Conservation (phyloP, 805 yeast species). For the Teunomyces barrocoloradensis region DNA sequence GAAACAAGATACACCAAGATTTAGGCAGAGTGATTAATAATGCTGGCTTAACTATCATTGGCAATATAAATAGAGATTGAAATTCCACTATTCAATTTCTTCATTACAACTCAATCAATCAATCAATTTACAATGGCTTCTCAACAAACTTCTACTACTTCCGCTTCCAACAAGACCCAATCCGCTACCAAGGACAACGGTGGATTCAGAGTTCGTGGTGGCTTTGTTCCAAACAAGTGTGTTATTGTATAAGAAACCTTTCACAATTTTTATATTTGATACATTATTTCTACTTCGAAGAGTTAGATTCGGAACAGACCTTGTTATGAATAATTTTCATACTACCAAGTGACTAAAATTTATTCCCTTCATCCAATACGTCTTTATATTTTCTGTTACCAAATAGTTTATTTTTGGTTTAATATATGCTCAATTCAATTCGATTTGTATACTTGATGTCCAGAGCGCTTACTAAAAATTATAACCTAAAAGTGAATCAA, state of each 20-base stretch:
- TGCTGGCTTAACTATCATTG: too few relatives aligned
- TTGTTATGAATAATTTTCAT: too few relatives aligned
- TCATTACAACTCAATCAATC: background rate
- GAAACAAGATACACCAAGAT: background rate
- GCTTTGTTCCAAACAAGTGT: background rate
- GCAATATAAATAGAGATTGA: background rate
- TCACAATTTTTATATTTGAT: background rate
- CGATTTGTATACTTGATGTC: background rate
- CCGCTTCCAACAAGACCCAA: constrained; percentile 2
- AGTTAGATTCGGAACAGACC: too few relatives aligned
- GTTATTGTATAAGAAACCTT: background rate
- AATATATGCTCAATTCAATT: background rate
- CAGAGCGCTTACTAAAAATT: background rate
- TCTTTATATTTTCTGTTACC: background rate
- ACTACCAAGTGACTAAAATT: background rate
- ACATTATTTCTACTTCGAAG: background rate
- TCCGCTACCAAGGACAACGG: constrained; percentile 5
- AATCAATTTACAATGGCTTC: background rate
- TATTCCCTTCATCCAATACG: background rate
- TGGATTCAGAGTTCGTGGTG: background rate
- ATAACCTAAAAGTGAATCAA: constrained; percentile 31
- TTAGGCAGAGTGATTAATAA: too few relatives aligned
- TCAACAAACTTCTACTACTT: constrained; percentile 1
- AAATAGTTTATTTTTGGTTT: background rate
- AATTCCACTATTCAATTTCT: background rate